phyloP scores from a whole-genome alignment of 768 basidiomycete species.

The Lactarius akahatsu region DNA sequence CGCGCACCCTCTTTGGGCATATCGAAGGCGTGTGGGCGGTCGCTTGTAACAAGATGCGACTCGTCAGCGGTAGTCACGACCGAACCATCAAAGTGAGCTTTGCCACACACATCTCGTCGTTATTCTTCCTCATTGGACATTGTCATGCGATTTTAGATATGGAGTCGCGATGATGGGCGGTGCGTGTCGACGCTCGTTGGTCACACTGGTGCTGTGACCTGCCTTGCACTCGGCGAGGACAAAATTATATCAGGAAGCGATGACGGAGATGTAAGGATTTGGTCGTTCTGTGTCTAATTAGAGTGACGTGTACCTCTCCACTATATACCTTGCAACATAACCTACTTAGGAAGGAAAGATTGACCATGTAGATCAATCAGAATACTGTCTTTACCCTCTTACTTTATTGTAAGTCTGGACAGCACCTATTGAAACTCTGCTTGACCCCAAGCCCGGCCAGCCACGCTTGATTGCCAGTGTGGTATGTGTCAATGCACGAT shows the following conservation, averaged over 20 bases:
- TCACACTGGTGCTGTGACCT: slow-evolving; percentile 92
- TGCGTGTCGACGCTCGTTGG: slow-evolving; percentile 90
- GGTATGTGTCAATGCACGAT: no score
- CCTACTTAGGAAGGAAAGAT: no score
- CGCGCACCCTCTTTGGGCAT: slow-evolving; percentile 90
- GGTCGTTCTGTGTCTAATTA: slow-evolving; percentile 42
- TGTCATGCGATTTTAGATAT: slow-evolving; percentile 55
- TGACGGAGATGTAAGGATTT: slow-evolving; percentile 83
- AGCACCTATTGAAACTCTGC: no score
- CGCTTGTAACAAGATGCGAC: slow-evolving; percentile 84
- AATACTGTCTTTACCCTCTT: no score
- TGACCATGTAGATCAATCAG: no score
- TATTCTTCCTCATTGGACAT: slow-evolving; percentile 5
- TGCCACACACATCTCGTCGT: slow-evolving; percentile 1
- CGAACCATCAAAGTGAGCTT: slow-evolving; percentile 88
- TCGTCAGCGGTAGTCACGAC: slow-evolving; percentile 94
- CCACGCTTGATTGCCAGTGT: no score
- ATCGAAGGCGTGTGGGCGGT: slow-evolving; percentile 99
- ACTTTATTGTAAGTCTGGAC: no score
- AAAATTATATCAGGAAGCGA: slow-evolving; percentile 97
- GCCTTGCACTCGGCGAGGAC: slow-evolving; percentile 86
- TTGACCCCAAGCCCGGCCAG: no score
- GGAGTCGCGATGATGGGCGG: slow-evolving; percentile 86
- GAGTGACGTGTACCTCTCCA: neutral
- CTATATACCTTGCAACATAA: neutral